Evolutionary conservation across 148 eudicot species (phyloP).

Genomic region (Diospyros lotus): DNA sequence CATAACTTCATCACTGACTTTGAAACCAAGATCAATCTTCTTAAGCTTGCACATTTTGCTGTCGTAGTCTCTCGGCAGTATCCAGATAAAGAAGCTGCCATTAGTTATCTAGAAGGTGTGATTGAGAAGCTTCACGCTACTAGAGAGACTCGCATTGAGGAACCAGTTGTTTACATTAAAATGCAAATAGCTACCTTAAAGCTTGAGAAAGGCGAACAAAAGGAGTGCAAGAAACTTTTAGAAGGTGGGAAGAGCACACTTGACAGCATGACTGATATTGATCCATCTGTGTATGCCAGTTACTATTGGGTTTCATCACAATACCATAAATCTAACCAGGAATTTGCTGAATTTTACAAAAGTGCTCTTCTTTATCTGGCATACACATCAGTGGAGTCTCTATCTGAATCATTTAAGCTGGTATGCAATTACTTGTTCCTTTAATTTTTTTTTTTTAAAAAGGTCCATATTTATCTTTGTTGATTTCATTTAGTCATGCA

Average conservation of each 20-base stretch:
- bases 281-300: conserved; percentile 92
- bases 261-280: conserved; percentile 96
- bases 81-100: conserved; percentile 77
- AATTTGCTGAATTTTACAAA: conserved; percentile 92
- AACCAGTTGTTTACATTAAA: conserved; percentile 76
- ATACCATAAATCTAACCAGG: conserved; percentile 72
- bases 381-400: conserved; percentile 89
- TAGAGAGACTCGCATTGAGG: conserved; percentile 68
- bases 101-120: conserved; percentile 76
- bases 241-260: conserved; percentile 80
- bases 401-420: conserved; percentile 92
- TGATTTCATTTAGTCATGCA: no score
- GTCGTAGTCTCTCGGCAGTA: conserved; percentile 86
- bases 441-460: not conserved
- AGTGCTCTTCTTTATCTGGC: conserved; percentile 93
- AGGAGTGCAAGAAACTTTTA: conserved; percentile 84
- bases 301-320: conserved; percentile 90
- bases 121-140: conserved; percentile 86
- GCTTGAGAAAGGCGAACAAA: conserved; percentile 76
- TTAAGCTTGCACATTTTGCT: conserved; percentile 96
- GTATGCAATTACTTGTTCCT: conserved; percentile 29
- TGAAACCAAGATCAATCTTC: conserved; percentile 96
- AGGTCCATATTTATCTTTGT: not conserved
- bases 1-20: conserved; percentile 92
- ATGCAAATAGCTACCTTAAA: conserved; percentile 77